Conservation (phyloP, 1,284 basidiomycete species). For the Singerocomus inundabilis region DNA sequence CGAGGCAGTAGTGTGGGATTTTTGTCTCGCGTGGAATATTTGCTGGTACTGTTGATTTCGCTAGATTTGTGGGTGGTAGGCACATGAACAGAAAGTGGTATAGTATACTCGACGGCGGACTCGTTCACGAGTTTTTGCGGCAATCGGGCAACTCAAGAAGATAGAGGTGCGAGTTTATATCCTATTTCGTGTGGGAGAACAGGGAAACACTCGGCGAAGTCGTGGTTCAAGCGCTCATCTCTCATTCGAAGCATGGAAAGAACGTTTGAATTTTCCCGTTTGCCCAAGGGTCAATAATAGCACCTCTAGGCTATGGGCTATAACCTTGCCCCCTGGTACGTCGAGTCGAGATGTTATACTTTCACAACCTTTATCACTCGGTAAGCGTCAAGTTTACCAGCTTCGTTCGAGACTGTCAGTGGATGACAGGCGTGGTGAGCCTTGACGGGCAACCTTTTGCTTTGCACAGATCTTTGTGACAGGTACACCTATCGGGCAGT, state of each 20-base stretch:
- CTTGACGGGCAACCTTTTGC: neutral
- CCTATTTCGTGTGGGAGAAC: neutral
- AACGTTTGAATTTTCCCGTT: neutral
- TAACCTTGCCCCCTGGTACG: neutral
- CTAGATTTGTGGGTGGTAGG: slow-evolving; percentile 4
- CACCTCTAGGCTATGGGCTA: neutral
- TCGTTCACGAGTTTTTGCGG: too few species aligned
- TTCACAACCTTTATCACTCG: neutral
- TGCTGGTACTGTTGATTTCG: slow-evolving; percentile 3
- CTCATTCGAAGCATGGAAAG: neutral
- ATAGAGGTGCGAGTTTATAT: neutral
- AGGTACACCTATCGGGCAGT: neutral
- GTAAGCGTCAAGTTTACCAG: neutral
- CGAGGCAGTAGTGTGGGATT: slow-evolving; percentile 1
- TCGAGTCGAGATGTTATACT: neutral
- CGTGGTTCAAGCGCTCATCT: too few species aligned
- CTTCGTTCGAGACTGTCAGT: neutral
- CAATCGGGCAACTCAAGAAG: too few species aligned
- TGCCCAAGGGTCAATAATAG: neutral
- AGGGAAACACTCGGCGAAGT: neutral
- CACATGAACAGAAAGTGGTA: neutral
- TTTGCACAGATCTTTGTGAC: neutral
- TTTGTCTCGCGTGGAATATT: neutral
- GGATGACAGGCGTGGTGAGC: neutral
- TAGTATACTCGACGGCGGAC: neutral